These are phyloP conservation scores for Podospora didyma DNA, from an alignment of 495 filamentous ascomycete genomes.

Conservation along the genomic window DNA sequence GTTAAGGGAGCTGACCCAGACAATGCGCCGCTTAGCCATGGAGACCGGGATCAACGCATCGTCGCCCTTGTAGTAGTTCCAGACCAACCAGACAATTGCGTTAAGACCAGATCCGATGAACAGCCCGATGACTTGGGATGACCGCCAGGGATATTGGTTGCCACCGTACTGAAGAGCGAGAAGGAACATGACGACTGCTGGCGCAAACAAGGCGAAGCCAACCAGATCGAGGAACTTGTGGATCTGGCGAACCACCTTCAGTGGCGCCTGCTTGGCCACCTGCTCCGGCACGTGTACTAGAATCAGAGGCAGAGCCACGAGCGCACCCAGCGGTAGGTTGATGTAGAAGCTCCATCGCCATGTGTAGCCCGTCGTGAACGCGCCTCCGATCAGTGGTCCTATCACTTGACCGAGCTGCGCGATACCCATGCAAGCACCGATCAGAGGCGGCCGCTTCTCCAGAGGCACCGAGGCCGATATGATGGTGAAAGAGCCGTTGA, in stretches of 20 bases:
- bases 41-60: background rate
- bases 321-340: conserved; percentile 64
- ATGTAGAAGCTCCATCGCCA: conserved; percentile 71
- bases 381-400: conserved; percentile 59
- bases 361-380: conserved; percentile 40
- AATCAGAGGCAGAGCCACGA: conserved; percentile 53
- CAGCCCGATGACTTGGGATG: conserved; percentile 58
- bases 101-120: conserved; percentile 60
- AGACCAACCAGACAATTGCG: conserved; percentile 46
- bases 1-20: conserved; percentile 18
- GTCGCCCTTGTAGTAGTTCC: background rate
- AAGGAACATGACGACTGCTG: conserved; percentile 61
- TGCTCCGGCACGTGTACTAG: background rate
- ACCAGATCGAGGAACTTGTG: conserved; percentile 54
- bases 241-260: conserved; percentile 43
- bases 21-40: background rate
- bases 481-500: conserved; percentile 36
- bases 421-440: conserved; percentile 36
- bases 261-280: conserved; percentile 25
- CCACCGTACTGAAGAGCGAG: conserved; percentile 80
- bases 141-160: conserved; percentile 56
- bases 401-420: conserved; percentile 67
- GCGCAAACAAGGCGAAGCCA: conserved; percentile 60
- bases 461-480: conserved; percentile 19
- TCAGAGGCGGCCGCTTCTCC: conserved; percentile 31